Conservation (phyloP, 768 basidiomycete species). For the Pulveroboletus sp. region DNA sequence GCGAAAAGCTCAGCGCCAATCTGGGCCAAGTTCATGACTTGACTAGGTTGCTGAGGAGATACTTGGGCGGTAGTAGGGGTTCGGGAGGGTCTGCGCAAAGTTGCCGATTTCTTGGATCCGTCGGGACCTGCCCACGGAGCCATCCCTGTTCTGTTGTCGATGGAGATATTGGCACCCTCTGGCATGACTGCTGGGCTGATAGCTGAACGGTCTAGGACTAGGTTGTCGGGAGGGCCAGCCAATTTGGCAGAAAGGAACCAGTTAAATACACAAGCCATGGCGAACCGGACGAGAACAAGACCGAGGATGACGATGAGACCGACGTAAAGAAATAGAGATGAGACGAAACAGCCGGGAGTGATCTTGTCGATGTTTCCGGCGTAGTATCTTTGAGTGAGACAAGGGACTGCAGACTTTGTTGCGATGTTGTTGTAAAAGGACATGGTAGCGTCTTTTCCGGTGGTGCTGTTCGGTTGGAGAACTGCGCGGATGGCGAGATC, state of each 20-base stretch:
- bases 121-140: slow-evolving; percentile 85
- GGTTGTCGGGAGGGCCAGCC: slow-evolving; percentile 70
- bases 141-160: slow-evolving; percentile 88
- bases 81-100: slow-evolving; percentile 36
- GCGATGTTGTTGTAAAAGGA: slow-evolving; percentile 73
- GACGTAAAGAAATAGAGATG: slow-evolving; percentile 83
- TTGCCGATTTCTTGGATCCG: slow-evolving; percentile 50
- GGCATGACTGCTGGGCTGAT: slow-evolving; percentile 97
- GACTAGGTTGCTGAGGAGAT: slow-evolving; percentile 42
- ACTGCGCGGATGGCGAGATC: slow-evolving; percentile 82
- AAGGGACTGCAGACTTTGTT: slow-evolving; percentile 68
- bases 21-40: slow-evolving; percentile 74
- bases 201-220: slow-evolving; percentile 73
- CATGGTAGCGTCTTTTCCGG: slow-evolving; percentile 88
- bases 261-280: slow-evolving; percentile 95
- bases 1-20: slow-evolving; percentile 96
- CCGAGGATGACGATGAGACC: slow-evolving; percentile 89
- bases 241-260: slow-evolving; percentile 91
- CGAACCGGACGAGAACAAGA: slow-evolving; percentile 87
- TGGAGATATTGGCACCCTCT: slow-evolving; percentile 90
- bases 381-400: slow-evolving; percentile 80
- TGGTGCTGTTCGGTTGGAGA: slow-evolving; percentile 40
- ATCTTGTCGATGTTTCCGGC: slow-evolving; percentile 97
- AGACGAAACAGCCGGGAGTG: slow-evolving; percentile 93
- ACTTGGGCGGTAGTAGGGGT: slow-evolving; percentile 46